Conservation (phyloP, 179 eudicot species). For the Monotropa hypopitys region DNA sequence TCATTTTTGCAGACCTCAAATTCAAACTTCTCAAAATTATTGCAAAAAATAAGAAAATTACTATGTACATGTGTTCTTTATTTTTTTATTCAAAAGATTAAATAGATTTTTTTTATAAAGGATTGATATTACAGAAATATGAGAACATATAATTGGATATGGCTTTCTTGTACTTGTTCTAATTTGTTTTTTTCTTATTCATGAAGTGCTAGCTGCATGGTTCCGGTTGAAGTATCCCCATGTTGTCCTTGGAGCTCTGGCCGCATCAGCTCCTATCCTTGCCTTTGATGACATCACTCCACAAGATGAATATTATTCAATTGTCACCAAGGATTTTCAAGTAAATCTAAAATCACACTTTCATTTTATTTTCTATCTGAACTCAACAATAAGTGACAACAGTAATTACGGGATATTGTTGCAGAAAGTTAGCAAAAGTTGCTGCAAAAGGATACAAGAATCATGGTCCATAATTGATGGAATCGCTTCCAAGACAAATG, state of each 20-base stretch:
- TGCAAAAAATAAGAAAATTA: not conserved
- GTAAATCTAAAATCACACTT: conserved; percentile 7
- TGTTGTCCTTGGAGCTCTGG: conserved; percentile 37
- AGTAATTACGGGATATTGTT: not conserved
- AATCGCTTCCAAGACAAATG: conserved; percentile 21
- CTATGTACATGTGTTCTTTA: not conserved
- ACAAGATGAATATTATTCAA: conserved; percentile 23
- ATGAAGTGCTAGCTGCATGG: conserved; percentile 40
- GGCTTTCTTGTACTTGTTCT: not conserved
- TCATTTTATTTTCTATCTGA: not conserved
- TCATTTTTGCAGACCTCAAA: no score
- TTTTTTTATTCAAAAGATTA: no score
- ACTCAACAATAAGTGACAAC: no score
- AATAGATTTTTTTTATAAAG: no score
- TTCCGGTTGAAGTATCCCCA: conserved; percentile 47
- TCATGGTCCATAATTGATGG: conserved; percentile 10
- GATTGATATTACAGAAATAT: no score
- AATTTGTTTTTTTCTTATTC: not conserved
- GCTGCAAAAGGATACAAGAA: conserved; percentile 22
- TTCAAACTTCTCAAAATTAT: no score
- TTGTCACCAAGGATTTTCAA: conserved; percentile 36
- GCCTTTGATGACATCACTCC: conserved; percentile 37
- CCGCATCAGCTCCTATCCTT: conserved; percentile 36
- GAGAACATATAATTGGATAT: not conserved
- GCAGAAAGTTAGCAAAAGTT: conserved; percentile 29